Evolutionary conservation across 2,329 filamentous ascomycete species (phyloP).

Genomic region (Ophiobolus disseminans): DNA sequence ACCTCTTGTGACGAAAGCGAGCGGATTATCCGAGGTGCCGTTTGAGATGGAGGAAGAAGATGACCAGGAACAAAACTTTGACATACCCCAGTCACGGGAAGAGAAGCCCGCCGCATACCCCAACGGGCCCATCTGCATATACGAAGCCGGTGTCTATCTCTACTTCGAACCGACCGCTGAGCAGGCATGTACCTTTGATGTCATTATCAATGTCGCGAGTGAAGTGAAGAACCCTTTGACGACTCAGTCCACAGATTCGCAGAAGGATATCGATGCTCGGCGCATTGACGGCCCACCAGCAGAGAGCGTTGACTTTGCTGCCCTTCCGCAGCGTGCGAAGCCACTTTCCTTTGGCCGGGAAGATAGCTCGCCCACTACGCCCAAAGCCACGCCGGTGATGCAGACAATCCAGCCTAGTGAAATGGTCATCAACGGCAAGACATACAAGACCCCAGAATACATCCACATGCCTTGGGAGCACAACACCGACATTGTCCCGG

Average conservation of each 20-base stretch:
- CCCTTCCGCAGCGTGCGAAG: conserved; percentile 36
- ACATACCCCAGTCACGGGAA: conserved; percentile 65
- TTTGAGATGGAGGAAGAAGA: conserved; percentile 77
- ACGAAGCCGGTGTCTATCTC: conserved; percentile 77
- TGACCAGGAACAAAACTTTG: conserved; percentile 60
- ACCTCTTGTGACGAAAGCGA: conserved; percentile 40
- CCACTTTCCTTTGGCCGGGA: conserved; percentile 35
- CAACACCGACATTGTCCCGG: conserved; percentile 82
- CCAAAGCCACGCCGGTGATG: conserved; percentile 60
- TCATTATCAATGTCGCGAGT: conserved; percentile 83
- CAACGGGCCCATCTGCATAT: conserved; percentile 81
- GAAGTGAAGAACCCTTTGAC: conserved; percentile 80
- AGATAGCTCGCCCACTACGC: conserved; percentile 55
- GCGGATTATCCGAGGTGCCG: conserved; percentile 63
- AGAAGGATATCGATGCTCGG: conserved; percentile 47
- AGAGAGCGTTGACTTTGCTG: conserved; percentile 45
- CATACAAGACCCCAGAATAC: conserved; percentile 70
- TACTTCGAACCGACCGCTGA: conserved; percentile 82
- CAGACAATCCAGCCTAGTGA: conserved; percentile 37
- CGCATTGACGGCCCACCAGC: conserved; percentile 45
- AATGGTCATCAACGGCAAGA: conserved; percentile 32
- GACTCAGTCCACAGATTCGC: conserved; percentile 31
- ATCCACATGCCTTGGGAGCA: conserved; percentile 89
- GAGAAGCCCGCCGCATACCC: conserved; percentile 83
- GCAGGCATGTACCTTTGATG: conserved; percentile 78